Percentiles rank a stretch among this genome's conserved stretches.
Evolutionary conservation across 2,329 filamentous ascomycete species (phyloP).

Genomic region (Pseudogymnoascus sp.): DNA sequence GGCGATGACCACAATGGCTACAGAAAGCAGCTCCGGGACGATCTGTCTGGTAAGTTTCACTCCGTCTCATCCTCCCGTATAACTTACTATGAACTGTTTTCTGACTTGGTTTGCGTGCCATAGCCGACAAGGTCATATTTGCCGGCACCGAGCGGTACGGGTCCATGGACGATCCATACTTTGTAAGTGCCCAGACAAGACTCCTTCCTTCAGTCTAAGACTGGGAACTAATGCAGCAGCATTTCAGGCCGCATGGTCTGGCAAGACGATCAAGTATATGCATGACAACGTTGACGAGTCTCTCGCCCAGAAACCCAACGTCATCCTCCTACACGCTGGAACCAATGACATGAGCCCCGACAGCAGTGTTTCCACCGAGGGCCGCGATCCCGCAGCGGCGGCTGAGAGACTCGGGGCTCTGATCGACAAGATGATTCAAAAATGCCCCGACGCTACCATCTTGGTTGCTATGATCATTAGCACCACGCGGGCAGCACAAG

Average conservation of each 20-base stretch:
- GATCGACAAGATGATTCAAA: conserved; percentile 26
- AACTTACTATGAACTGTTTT: not conserved
- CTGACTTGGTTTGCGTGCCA: not conserved
- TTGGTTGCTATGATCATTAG: conserved; percentile 31
- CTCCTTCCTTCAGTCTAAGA: not conserved
- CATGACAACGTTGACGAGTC: conserved; percentile 14
- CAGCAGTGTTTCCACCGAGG: conserved; percentile 4
- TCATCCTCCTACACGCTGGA: conserved; percentile 28
- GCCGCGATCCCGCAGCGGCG: conserved; percentile 21
- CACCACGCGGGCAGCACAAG: not conserved
- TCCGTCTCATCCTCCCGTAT: not conserved
- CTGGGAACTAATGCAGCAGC: not conserved
- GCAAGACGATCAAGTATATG: conserved; percentile 27
- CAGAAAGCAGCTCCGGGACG: conserved; percentile 23
- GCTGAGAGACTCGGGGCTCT: conserved; percentile 27
- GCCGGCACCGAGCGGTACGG: conserved; percentile 27
- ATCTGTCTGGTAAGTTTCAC: conserved; percentile 17
- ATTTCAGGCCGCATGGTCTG: conserved; percentile 27
- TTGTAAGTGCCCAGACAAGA: not conserved
- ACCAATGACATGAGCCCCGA: conserved; percentile 27
- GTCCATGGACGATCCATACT: conserved; percentile 25
- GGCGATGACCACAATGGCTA: conserved; percentile 32
- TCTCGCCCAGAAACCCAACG: conserved; percentile 23
- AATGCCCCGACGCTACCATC: conserved; percentile 27
- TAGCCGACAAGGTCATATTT: conserved; percentile 21